These are phyloP conservation scores for Hibiscus mutabilis DNA, from an alignment of 345 rosid species.

Conservation along the genomic window DNA sequence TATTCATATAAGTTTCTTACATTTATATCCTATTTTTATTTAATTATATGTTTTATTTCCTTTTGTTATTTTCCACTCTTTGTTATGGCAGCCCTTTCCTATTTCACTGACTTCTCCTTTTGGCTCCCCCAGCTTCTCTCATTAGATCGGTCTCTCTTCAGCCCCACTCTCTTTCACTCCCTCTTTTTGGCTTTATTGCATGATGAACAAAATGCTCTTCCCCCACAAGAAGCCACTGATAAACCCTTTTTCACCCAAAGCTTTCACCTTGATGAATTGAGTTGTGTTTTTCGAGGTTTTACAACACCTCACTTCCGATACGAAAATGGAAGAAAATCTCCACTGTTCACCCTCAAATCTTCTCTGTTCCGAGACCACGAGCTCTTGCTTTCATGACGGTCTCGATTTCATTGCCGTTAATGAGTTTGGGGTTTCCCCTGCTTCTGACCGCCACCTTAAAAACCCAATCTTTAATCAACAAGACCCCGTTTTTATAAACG, in stretches of 20 bases:
- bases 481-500: slow-evolving; percentile 20
- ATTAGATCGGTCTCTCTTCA: no score
- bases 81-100: no score
- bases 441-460: background rate
- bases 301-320: background rate
- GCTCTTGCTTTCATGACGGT: slow-evolving; percentile 29
- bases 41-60: no score
- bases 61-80: no score
- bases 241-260: slow-evolving; percentile 16
- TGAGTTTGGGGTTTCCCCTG: slow-evolving; percentile 24
- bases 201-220: no score
- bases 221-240: no score
- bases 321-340: slow-evolving; percentile 46
- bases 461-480: slow-evolving; percentile 18
- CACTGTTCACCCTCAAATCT: slow-evolving; percentile 35
- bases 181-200: no score
- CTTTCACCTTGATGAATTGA: slow-evolving; percentile 9
- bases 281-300: background rate
- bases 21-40: no score
- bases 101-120: no score
- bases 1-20: no score
- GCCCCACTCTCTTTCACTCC: no score
- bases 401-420: slow-evolving; percentile 17
- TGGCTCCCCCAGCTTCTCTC: no score
- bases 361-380: slow-evolving; percentile 41